These are phyloP conservation scores for Elsinoe perseae DNA, from an alignment of 2,329 filamentous ascomycete species.

Conservation along the genomic window DNA sequence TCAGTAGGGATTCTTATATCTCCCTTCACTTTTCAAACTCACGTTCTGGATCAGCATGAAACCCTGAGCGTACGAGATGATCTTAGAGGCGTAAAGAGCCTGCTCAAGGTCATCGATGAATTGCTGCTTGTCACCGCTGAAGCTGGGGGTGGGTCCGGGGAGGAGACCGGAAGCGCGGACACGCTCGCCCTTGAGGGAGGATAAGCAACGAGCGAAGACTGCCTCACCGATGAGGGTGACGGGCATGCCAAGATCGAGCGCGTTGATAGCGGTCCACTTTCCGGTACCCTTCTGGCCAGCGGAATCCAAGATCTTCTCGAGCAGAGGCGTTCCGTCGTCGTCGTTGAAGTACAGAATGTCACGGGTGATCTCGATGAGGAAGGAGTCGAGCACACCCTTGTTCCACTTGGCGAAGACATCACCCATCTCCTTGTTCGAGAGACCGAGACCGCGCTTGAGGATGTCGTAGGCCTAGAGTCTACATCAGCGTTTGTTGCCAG, in stretches of 20 bases:
- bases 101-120: constrained; percentile 98
- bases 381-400: constrained; percentile 95
- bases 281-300: constrained; percentile 99
- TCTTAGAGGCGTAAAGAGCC: constrained; percentile 98
- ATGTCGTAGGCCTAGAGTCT: constrained; percentile 83
- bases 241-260: constrained; percentile 95
- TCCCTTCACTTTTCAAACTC: constrained; percentile 32
- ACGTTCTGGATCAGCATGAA: constrained; percentile 99
- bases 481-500: constrained; percentile 17
- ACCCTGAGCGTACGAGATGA: constrained; percentile 98
- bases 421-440: constrained; percentile 88
- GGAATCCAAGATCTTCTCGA: constrained; percentile 98
- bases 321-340: constrained; percentile 78
- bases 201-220: constrained; percentile 90
- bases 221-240: constrained; percentile 97
- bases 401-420: constrained; percentile 96
- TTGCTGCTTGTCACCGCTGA: constrained; percentile 82
- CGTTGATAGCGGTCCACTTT: constrained; percentile 99
- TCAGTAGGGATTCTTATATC: constrained; percentile 21
- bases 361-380: constrained; percentile 98
- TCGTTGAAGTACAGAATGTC: constrained; percentile 99
- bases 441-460: constrained; percentile 93
- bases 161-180: constrained; percentile 71
- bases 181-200: constrained; percentile 90
- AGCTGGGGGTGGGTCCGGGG: constrained; percentile 66